These are phyloP conservation scores for Xerophyta viscosa DNA, from an alignment of 106 monocot genomes.

Conservation along the genomic window DNA sequence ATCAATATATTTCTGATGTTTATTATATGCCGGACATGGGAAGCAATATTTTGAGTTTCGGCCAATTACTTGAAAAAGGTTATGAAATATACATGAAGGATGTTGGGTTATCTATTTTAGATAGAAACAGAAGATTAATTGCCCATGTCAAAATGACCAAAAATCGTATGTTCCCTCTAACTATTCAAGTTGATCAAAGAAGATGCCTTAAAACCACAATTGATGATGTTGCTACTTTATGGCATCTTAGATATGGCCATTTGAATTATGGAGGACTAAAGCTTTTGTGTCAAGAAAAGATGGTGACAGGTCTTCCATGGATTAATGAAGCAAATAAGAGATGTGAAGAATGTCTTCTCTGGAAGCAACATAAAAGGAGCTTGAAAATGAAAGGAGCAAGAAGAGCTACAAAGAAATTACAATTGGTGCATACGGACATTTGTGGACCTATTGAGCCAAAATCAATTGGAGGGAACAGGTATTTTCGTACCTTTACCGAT, in stretches of 20 bases:
- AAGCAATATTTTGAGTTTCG: conserved; percentile 6
- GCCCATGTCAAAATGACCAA: conserved; percentile 5
- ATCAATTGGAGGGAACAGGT: conserved; percentile 20
- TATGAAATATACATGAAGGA: conserved; percentile 11
- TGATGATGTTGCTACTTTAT: conserved; percentile 4
- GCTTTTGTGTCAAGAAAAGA: conserved; percentile 11
- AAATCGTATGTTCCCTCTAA: conserved; percentile 3
- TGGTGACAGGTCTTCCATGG: conserved; percentile 18
- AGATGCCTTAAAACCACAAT: neutral
- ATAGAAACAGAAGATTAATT: conserved; percentile 1
- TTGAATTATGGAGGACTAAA: conserved; percentile 11
- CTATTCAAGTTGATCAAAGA: neutral
- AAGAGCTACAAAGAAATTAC: conserved; percentile 15
- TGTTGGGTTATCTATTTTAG: neutral
- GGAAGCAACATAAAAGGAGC: conserved; percentile 14
- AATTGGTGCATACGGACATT: conserved; percentile 12
- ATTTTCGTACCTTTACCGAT: conserved; percentile 16
- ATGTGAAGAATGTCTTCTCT: conserved; percentile 18
- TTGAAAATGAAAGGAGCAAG: conserved; percentile 16
- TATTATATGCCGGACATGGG: conserved; percentile 7
- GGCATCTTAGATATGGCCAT: conserved; percentile 12
- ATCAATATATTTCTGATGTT: conserved; percentile 8
- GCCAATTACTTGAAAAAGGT: conserved; percentile 11
- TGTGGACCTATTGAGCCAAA: conserved; percentile 11
- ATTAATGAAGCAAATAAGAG: conserved; percentile 5